Base-by-base conservation (phyloP, 306 rosid species). In the Trifolium fragiferum region DNA sequence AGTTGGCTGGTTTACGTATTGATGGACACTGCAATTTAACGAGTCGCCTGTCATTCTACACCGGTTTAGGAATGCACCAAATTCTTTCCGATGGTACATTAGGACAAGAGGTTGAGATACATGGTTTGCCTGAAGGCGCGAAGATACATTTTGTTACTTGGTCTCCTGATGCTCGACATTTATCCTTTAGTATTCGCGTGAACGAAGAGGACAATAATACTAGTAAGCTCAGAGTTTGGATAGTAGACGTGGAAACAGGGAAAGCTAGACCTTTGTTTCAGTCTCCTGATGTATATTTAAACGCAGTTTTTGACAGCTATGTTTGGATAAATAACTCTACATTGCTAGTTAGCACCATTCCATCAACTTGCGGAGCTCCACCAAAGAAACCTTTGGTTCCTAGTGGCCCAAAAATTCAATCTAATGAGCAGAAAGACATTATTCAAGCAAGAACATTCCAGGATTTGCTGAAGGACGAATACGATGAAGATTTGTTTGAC, bases 11-110 rank as follows among this genome's bases (percentile, higher is more conserved):
- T 35, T 71, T 94, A 64, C 99, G 99, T 19, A 89, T 94, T 72
- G 99, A 94, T 80, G 95, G 92, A 72, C 82, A 81, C 25, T 89
- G 92, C 88, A 92, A 94, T 86, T 81, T 87, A 9, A 89, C 96
- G 86, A 94, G 96, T 78, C 90, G 97, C 23, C 89, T 94, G 97
- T 89, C 99, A 21, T 94, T 92, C 79, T 94, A 94, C 80, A 92
- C 96, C 1, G 96, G 98, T 37, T 82, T 94, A 73, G 99, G 87
- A 65, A 92, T 94, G 75, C 93, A 88, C 86, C 87, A 70, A 68
- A 81, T 94, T 63, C 69, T 87, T 81, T 84, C 96, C 2, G 96
- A 94, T 75, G 93, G 84, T 51, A 86, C 89, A 10, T 65, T 92
- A 53, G 98, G 96, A 54, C 87, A 90, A 2, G 99, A 92, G 82